phyloP scores from a whole-genome alignment of 2,329 filamentous ascomycete genomes.

The Diaporthe australafricana region DNA sequence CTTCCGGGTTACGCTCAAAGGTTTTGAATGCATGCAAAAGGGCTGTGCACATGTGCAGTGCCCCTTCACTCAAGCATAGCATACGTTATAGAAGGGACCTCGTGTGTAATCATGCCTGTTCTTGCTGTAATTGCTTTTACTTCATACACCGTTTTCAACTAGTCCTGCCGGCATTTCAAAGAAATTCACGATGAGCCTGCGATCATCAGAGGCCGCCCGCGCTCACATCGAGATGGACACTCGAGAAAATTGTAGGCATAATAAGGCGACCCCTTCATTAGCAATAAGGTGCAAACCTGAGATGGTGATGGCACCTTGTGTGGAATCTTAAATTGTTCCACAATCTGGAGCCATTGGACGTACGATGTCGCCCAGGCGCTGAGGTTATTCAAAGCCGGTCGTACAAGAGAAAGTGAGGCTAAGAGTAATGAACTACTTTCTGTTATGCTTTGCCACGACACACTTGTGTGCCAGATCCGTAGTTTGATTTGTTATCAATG shows the following conservation, averaged over 20 bases:
- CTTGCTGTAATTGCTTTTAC: too few relatives aligned
- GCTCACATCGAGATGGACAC: neutral
- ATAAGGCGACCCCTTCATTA: neutral
- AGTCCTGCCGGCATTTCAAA: too few relatives aligned
- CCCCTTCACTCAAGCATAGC: too few relatives aligned
- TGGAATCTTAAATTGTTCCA: neutral
- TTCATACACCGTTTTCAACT: too few relatives aligned
- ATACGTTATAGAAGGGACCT: too few relatives aligned
- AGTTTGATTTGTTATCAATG: neutral
- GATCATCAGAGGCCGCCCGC: neutral
- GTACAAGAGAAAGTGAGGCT: neutral
- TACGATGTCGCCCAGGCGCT: too few relatives aligned
- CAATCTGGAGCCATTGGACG: neutral
- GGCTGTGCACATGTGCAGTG: too few relatives aligned
- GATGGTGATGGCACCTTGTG: neutral
- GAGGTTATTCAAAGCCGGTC: neutral
- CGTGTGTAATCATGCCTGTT: too few relatives aligned
- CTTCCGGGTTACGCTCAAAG: too few relatives aligned
- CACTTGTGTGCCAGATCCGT: neutral
- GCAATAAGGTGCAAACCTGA: neutral
- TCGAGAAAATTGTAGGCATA: neutral
- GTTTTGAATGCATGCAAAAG: too few relatives aligned
- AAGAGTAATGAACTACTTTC: neutral
- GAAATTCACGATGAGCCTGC: neutral
- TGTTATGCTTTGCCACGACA: neutral